Evolutionary conservation across 2,329 filamentous ascomycete genomes (phyloP), one percentile per base, ranked within the genome.

Genomic region (Cyanodermella asteris): DNA sequence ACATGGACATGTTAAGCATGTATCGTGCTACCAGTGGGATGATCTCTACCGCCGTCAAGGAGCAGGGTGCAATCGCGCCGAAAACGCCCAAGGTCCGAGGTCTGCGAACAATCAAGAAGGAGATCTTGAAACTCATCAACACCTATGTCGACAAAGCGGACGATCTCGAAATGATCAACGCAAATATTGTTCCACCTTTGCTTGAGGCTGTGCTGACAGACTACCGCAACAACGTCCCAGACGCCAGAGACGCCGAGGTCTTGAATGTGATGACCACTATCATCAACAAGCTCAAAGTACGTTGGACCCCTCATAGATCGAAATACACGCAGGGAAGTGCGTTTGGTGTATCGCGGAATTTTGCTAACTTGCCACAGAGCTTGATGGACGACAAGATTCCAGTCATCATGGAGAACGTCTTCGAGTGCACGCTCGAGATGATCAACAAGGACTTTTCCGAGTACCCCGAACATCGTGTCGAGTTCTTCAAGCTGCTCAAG

Each of bases 371-470:
- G 14, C 28, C 23, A 30, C 41, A 90, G 77, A 67, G 68, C 36
- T 61, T 94, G 43, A 97, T 97, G 90, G 87, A 94, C 47, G 87
- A 94, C 45, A 87, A 94, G 50, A 80, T 97, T 21, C 81, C 87
- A 7, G 73, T 73, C 24, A 94, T 97, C 43, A 91, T 97, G 77
- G 82, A 94, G 49, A 90, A 84, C 37, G 80, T 97, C 14, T 97
- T 97, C 41, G 84, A 94, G 50, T 94, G 84, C 57, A 97, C 87
- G 3, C 60, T 97, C 28, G 81, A 91, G 42, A 97, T 97, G 87
- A 97, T 97, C 56, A 97, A 94, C 66, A 97, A 97, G 56, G 87
- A 97, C 51, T 97, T 97, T 51, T 93, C 90, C 23, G 87, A 97
- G 46, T 97, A 91, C 49, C 87, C 87, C 0, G 87, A 97, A 49